Percentiles rank a stretch among this genome's conserved stretches.
Evolutionary conservation across 768 basidiomycete species (phyloP).

Genomic region (Lactarius evosmus): DNA sequence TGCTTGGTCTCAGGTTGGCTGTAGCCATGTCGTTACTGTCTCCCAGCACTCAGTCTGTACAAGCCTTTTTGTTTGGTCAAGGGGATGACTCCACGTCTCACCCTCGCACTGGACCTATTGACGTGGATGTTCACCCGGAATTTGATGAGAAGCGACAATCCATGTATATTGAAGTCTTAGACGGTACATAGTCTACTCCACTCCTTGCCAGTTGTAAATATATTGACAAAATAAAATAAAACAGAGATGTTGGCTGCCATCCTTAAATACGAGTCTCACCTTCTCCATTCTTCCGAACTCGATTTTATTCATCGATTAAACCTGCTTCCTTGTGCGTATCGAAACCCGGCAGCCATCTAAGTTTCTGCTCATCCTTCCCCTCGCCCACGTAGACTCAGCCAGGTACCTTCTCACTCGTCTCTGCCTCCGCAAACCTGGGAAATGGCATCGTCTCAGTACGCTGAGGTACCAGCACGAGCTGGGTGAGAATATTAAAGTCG

Average conservation of each 20-base stretch:
- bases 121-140: constrained; percentile 17
- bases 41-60: constrained; percentile 16
- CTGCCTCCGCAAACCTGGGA: constrained; percentile 54
- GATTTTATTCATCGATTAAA: constrained; percentile 43
- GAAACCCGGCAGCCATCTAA: not conserved
- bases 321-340: constrained; percentile 48
- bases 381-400: constrained; percentile 43
- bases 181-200: constrained; percentile 34
- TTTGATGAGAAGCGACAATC: constrained; percentile 29
- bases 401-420: constrained; percentile 62
- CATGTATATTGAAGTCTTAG: constrained; percentile 45
- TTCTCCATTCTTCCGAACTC: constrained; percentile 52
- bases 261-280: constrained; percentile 45
- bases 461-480: constrained; percentile 46
- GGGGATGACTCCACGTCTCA: constrained; percentile 12
- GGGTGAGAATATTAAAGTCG: constrained; percentile 39
- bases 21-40: constrained; percentile 18
- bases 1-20: no score
- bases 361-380: constrained; percentile 1
- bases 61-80: constrained; percentile 24
- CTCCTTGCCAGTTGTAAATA: not conserved
- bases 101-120: not conserved
- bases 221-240: not conserved
- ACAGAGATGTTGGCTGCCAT: constrained; percentile 58
- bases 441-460: constrained; percentile 49